A percentile compares a stretch with the other conserved stretches of the same genome.
phyloP scores from a whole-genome alignment of 352 stramenopile species.

The Phytophthora sp. region DNA sequence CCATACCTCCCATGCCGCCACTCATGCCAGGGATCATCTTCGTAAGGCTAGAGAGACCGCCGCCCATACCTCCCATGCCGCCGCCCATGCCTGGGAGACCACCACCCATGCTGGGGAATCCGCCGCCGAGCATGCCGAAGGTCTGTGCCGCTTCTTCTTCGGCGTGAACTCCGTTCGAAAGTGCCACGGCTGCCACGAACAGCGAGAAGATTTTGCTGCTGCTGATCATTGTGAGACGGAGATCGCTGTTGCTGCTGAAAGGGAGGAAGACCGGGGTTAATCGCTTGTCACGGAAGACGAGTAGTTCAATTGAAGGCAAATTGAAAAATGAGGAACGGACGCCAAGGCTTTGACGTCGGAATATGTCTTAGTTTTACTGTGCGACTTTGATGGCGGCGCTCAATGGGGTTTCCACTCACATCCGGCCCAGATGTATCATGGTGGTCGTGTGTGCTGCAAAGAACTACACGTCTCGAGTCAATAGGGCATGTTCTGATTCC shows the following conservation, averaged over 20 bases:
- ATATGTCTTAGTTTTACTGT: no score
- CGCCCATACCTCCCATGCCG: slow-evolving; percentile 1
- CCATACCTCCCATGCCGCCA: background rate
- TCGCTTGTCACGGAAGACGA: background rate
- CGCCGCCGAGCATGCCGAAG: slow-evolving; percentile 2
- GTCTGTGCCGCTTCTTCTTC: slow-evolving; percentile 3
- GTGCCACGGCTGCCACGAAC: background rate
- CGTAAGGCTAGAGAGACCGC: no score
- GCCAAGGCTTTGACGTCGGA: background rate
- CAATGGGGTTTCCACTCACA: no score
- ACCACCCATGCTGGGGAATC: slow-evolving; percentile 2
- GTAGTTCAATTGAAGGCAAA: background rate
- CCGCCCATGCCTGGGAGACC: background rate
- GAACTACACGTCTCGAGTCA: no score
- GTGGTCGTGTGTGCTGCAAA: no score
- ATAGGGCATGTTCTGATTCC: no score
- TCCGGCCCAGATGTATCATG: no score
- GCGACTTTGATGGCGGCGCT: no score
- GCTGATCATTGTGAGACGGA: background rate
- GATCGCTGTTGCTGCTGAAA: background rate
- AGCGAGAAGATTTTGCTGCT: slow-evolving; percentile 1
- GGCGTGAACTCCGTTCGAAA: background rate
- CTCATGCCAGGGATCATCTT: slow-evolving; percentile 1
- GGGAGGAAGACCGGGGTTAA: background rate
- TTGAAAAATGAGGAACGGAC: background rate